Percentiles rank a stretch among this genome's conserved stretches.
These are phyloP conservation scores for Acanthochlamys bracteata DNA, from an alignment of 106 monocot genomes.

Conservation along the genomic window DNA sequence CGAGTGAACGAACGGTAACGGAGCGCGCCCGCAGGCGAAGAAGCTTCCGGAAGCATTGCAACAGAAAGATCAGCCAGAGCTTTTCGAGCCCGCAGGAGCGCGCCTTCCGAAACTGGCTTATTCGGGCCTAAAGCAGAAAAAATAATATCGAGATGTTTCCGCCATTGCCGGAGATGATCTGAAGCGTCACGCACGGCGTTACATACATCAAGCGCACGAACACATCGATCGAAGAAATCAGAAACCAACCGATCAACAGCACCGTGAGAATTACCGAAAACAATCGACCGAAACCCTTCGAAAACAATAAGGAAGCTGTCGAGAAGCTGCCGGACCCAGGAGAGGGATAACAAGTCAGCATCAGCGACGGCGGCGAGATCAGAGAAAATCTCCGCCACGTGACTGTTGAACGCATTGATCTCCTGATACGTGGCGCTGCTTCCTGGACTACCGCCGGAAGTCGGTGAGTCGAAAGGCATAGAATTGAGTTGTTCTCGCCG, in stretches of 20 bases:
- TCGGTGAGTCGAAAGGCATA: background rate
- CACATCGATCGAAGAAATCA: conserved; percentile 58
- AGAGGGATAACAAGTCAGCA: conserved; percentile 40
- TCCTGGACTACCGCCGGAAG: conserved; percentile 4
- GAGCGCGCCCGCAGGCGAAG: conserved; percentile 14
- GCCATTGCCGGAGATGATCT: conserved; percentile 54
- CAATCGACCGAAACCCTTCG: conserved; percentile 47
- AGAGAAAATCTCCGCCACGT: conserved; percentile 47
- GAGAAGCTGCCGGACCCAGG: conserved; percentile 44
- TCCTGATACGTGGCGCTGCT: conserved; percentile 16
- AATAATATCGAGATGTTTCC: conserved; percentile 39
- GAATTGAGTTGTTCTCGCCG: conserved; percentile 32
- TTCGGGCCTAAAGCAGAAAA: conserved; percentile 3
- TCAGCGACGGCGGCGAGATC: conserved; percentile 23
- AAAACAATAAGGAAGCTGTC: conserved; percentile 44
- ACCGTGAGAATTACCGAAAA: conserved; percentile 4
- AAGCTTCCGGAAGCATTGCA: conserved; percentile 32
- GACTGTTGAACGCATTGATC: conserved; percentile 46
- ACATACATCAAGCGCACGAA: conserved; percentile 65
- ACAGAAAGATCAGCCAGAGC: conserved; percentile 44
- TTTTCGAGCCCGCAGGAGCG: conserved; percentile 42
- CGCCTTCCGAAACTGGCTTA: conserved; percentile 31
- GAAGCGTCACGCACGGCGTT: conserved; percentile 58
- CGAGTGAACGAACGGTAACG: conserved; percentile 46
- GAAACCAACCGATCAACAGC: conserved; percentile 29